Evolutionary conservation across 176 grass and related monocot species (phyloP), one percentile per base, ranked within the genome.

Genomic region (Stipa capillata): DNA sequence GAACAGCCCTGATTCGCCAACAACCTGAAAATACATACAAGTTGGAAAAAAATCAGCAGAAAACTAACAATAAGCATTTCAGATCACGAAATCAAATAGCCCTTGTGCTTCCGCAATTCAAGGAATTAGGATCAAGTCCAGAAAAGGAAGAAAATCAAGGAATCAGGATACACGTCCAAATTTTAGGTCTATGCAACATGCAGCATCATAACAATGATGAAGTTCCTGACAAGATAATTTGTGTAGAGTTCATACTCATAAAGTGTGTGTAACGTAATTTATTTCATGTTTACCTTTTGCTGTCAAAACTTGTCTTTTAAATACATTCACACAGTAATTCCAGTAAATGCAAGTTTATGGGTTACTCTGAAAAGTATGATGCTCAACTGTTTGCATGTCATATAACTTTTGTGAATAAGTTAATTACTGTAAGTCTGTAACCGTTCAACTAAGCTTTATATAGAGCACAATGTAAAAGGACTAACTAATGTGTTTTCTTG

Each of bases 1-100:
- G 77, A 97, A 97, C 17, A 97, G 52, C 8, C 91, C 94, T 8
- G 94, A 97, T 77, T 97, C 94, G 12, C 94, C 91, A 25, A 92
- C 94, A 67, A 97, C 89, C 94, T 97, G 81, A 80, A 56, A 76
- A 85, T 9, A 14, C 15, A 66, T 60, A 62, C 49, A 74, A 6
- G 28, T 52, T 34, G 4, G 7, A 5, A 47, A 29, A 34, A 12
- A 14, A 54, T 62, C 11, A 45, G 17, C 63, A 73, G 0, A 31
- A 16, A 42, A 53, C 16, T 50, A 18, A 41, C 0, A 52, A 39
- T 59, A 36, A 58, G 2, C 7, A 39, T 29, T 27, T 61, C 18
- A 81, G 25, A 55, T 11, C 1, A 39, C 8, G 33, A 11, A 41
- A 58, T 27, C 4, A 66, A 17, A 52, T 7, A 47, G 28, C 3